Percentiles rank a stretch among this genome's conserved stretches.
These are phyloP conservation scores for Geotrichum australiense DNA, from an alignment of 1,139 yeast species.

Conservation along the genomic window DNA sequence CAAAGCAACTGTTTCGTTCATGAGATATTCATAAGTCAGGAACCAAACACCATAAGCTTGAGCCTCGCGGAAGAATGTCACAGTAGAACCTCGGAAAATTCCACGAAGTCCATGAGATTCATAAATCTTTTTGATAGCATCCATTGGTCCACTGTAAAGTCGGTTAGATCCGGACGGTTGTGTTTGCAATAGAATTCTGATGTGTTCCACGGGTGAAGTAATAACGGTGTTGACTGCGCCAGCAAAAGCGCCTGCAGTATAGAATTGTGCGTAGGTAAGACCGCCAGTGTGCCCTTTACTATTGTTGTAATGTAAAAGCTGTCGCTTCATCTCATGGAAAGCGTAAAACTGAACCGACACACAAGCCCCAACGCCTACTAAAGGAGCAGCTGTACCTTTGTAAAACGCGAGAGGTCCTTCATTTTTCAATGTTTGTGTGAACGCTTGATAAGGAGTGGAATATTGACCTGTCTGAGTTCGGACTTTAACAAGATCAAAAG, in stretches of 20 bases:
- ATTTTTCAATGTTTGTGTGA: constrained; percentile 47
- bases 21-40: constrained; percentile 58
- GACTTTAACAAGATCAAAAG: constrained; percentile 63
- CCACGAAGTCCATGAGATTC: constrained; percentile 46
- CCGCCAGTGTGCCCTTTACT: constrained; percentile 28
- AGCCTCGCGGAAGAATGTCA: constrained; percentile 59
- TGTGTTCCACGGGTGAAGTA: constrained; percentile 89
- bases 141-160: constrained; percentile 69
- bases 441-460: constrained; percentile 45
- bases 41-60: constrained; percentile 87
- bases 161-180: constrained; percentile 53
- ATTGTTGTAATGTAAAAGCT: constrained; percentile 32
- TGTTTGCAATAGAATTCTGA: constrained; percentile 83
- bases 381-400: constrained; percentile 46
- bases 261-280: constrained; percentile 58
- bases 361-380: constrained; percentile 57
- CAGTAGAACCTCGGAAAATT: constrained; percentile 51
- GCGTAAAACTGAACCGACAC: constrained; percentile 72
- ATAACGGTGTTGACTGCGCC: constrained; percentile 83
- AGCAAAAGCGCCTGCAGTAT: constrained; percentile 76
- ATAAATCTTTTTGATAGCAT: constrained; percentile 54
- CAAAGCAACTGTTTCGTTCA: constrained; percentile 29
- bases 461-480: constrained; percentile 53
- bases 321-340: constrained; percentile 69
- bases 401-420: constrained; percentile 63